Base-by-base conservation (phyloP, 139 green algal genomes). In the Choricystis sp. region DNA sequence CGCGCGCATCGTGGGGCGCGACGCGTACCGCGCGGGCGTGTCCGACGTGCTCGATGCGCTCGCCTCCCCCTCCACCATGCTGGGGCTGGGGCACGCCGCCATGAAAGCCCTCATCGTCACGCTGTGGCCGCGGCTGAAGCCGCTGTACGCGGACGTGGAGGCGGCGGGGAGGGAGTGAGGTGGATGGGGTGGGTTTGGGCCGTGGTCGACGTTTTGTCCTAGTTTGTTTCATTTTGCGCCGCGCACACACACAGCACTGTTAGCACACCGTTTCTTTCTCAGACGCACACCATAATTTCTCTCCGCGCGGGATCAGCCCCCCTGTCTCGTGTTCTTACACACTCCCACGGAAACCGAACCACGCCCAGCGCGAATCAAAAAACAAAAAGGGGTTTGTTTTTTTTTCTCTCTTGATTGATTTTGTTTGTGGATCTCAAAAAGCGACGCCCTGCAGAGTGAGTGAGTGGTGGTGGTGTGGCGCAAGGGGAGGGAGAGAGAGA, bases 71-170 rank as follows among this genome's bases (percentile, higher is more conserved):
- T 80, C 76, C 1, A 79, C 86, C n/a, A 66, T 80, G 58, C 57
- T 68, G 59, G 76, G 87, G 56, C 56, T 88, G 9, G 83, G 77
- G 3, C 83, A 88, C 66, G 74, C 72, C n/a, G 19, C 75, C 1
- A 61, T 88, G 31, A 70, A 84, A 29, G 75, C 80, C 0, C 26
- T 71, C 23, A 3, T 84, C 23, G 49, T 79, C 0, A 76, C 80
- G 29, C 55, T 88, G 56, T 83, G 82, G 24, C 79, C 83, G 20
- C 81, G 88, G 68, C 62, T 85, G 59, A 69, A 72, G 59, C 65
- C 72, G 0, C 61, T 82, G 4, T 77, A 84, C 61, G 49, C 40
- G 19, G 62, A 68, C 25, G 66, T 81, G 26, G 69, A 80, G 61
- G 66, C 30, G 67, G 67, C n/a, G 62, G 57, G 3, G 31, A 65